phyloP scores from a whole-genome alignment of 2,329 filamentous ascomycete species.

The Pyricularia grisea region DNA sequence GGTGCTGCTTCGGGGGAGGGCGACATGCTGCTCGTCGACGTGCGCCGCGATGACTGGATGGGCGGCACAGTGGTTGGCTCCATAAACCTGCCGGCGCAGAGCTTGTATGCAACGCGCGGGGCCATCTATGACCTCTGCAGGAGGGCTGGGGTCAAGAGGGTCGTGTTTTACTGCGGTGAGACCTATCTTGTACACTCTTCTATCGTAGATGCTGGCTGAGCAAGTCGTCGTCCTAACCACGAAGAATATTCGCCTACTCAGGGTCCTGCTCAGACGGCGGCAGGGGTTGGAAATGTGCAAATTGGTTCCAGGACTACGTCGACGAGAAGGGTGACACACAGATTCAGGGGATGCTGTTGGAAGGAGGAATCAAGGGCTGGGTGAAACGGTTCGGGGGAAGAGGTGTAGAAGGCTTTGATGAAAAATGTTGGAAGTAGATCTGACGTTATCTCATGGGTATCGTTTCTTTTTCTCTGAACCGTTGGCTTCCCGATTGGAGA shows the following conservation, averaged over 20 bases:
- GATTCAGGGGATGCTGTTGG: conserved; percentile 36
- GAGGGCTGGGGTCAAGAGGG: conserved; percentile 34
- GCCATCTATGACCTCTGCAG: conserved; percentile 38
- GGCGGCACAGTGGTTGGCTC: conserved; percentile 52
- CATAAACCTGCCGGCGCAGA: conserved; percentile 47
- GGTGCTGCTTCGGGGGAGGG: conserved; percentile 16
- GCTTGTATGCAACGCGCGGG: conserved; percentile 39
- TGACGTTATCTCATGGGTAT: background rate
- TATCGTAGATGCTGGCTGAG: background rate
- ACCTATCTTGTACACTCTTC: background rate
- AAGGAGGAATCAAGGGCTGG: conserved; percentile 47
- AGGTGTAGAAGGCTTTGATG: conserved; percentile 41
- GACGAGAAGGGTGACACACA: conserved; percentile 30
- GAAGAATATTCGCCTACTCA: background rate
- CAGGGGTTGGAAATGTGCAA: conserved; percentile 40
- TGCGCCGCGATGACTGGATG: conserved; percentile 43
- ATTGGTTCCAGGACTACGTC: conserved; percentile 49
- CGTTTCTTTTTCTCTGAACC: background rate
- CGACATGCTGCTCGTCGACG: conserved; percentile 39
- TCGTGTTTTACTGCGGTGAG: conserved; percentile 49
- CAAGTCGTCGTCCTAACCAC: background rate
- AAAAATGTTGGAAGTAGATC: conserved; percentile 22
- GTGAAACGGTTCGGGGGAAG: conserved; percentile 35
- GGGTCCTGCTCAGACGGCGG: conserved; percentile 37
- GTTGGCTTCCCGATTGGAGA: background rate